A percentile compares a stretch with the other conserved stretches of the same genome.
Evolutionary conservation across 1,139 yeast genomes (phyloP).

Genomic region (Pichia sp.): DNA sequence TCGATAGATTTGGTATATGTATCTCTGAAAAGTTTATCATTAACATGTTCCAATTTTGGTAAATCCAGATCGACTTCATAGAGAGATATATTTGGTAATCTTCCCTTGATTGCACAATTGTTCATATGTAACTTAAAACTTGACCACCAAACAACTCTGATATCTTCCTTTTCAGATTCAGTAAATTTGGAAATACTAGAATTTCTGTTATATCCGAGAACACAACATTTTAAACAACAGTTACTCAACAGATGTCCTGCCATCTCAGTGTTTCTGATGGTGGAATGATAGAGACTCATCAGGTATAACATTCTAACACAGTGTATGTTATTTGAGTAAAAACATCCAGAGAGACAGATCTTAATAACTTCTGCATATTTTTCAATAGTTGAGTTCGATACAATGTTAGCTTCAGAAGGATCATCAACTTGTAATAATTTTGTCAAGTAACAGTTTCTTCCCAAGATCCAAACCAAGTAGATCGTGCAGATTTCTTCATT

Average conservation of each 20-base stretch:
- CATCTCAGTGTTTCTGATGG: constrained; percentile 37
- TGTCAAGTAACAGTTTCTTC: constrained; percentile 22
- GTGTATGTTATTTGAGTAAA: constrained; percentile 35
- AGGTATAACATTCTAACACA: constrained; percentile 37
- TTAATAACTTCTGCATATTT: constrained; percentile 34
- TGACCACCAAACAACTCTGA: constrained; percentile 33
- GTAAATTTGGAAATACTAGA: constrained; percentile 21
- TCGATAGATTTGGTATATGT: constrained; percentile 29
- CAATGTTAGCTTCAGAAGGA: constrained; percentile 1
- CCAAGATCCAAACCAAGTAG: constrained; percentile 39
- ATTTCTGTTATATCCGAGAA: constrained; percentile 38
- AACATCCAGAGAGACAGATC: constrained; percentile 34
- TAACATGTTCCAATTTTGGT: constrained; percentile 22
- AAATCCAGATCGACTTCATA: constrained; percentile 32
- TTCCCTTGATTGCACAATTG: constrained; percentile 35
- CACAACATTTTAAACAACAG: constrained; percentile 38
- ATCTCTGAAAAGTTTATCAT: constrained; percentile 27
- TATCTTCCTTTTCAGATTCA: constrained; percentile 25
- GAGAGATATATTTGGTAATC: constrained; percentile 33
- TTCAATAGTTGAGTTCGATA: constrained; percentile 9
- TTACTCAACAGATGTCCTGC: constrained; percentile 38
- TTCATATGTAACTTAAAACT: constrained; percentile 33
- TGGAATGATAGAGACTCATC: constrained; percentile 35
- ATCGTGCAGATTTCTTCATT: constrained; percentile 34
- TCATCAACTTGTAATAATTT: constrained; percentile 24